Conservation (phyloP, 345 rosid species). For the Heritiera fomes region DNA sequence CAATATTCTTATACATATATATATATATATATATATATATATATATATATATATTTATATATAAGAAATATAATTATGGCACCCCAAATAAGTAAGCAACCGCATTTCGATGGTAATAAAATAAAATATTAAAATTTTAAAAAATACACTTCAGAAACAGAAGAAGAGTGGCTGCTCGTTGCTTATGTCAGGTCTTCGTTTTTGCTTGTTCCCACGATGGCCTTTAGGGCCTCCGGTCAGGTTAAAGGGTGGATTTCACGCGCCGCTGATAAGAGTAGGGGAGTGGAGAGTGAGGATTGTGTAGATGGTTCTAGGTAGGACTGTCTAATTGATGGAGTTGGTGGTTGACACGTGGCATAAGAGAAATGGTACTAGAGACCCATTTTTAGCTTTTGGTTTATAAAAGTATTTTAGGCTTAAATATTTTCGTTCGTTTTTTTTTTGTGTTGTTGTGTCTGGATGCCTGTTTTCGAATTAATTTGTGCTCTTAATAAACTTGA, state of each 20-base stretch:
- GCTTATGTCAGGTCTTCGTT: neutral
- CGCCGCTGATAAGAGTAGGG: neutral
- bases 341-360: neutral
- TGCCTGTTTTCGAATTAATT: too few species aligned
- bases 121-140: neutral
- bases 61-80: neutral
- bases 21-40: too few species aligned
- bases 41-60: too few species aligned
- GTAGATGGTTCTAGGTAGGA: neutral
- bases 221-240: too few species aligned
- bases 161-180: neutral
- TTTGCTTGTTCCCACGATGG: too few species aligned
- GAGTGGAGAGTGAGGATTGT: too few species aligned
- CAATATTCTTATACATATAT: neutral
- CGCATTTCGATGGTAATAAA: neutral
- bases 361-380: neutral
- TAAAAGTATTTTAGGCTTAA: neutral
- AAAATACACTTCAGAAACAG: neutral
- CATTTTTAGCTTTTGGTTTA: neutral
- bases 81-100: neutral
- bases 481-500: too few species aligned
- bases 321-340: constrained; percentile 4
- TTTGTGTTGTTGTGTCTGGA: too few species aligned
- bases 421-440: neutral
- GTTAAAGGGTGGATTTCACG: neutral